These are phyloP conservation scores for Pythium sukuiense DNA, from an alignment of 352 stramenopile genomes.

Conservation along the genomic window DNA sequence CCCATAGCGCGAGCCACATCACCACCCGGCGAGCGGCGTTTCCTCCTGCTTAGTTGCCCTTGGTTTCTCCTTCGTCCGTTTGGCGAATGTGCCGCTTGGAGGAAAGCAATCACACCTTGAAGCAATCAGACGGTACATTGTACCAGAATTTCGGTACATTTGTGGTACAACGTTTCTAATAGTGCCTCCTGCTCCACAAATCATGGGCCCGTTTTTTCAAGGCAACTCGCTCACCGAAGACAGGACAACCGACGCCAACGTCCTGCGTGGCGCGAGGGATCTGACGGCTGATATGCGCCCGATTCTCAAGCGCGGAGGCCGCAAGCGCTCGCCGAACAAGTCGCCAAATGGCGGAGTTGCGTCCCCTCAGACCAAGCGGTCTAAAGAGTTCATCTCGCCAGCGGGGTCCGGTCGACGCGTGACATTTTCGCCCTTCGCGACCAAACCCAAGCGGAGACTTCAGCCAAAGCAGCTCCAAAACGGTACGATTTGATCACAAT, in stretches of 20 bases:
- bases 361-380: slow-evolving; percentile 26
- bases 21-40: neutral
- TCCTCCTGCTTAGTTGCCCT: neutral
- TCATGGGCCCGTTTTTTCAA: neutral
- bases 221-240: neutral
- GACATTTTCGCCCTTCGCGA: slow-evolving; percentile 79
- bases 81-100: neutral
- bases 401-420: slow-evolving; percentile 40
- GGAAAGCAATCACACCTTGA: neutral
- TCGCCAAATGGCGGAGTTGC: slow-evolving; percentile 14
- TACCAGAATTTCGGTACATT: slow-evolving; percentile 23
- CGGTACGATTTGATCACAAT: neutral
- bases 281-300: slow-evolving; percentile 31
- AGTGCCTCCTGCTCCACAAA: neutral
- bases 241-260: neutral
- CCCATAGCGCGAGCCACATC: slow-evolving; percentile 24
- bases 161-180: neutral
- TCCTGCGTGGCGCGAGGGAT: neutral
- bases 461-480: slow-evolving; percentile 16
- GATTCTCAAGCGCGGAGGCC: slow-evolving; percentile 57
- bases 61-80: slow-evolving; percentile 3
- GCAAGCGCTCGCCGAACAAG: slow-evolving; percentile 24
- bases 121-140: slow-evolving; percentile 3
- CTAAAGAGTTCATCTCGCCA: slow-evolving; percentile 32
- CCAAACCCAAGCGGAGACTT: slow-evolving; percentile 29